Percentiles rank a stretch among this genome's conserved stretches.
Evolutionary conservation across 495 filamentous ascomycete species (phyloP).

Genomic region (Cairneyella variabilis): DNA sequence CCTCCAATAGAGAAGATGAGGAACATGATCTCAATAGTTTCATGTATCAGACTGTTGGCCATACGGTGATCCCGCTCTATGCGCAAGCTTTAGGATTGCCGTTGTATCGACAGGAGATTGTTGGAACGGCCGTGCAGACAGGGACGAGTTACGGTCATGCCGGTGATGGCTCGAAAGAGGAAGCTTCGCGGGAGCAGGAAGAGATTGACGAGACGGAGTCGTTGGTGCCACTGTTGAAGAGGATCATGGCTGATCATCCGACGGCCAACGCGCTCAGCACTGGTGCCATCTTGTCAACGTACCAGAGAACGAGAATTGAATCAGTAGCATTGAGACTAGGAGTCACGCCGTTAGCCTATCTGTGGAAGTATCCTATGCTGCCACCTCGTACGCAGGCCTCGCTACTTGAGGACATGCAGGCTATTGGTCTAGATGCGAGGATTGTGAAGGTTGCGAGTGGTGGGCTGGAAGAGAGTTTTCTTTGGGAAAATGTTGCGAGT

Average conservation of each 20-base stretch:
- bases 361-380: conserved; percentile 88
- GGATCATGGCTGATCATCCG: conserved; percentile 62
- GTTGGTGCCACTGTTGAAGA: conserved; percentile 65
- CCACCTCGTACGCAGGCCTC: conserved; percentile 35
- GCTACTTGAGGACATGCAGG: conserved; percentile 78
- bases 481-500: conserved; percentile 78
- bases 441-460: conserved; percentile 94
- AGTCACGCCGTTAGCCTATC: conserved; percentile 73
- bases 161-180: neutral
- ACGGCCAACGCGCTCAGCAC: conserved; percentile 79
- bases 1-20: conserved; percentile 24
- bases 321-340: conserved; percentile 75
- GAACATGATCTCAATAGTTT: conserved; percentile 85
- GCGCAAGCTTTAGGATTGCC: conserved; percentile 57
- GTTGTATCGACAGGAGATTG: conserved; percentile 46
- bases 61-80: conserved; percentile 83
- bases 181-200: conserved; percentile 39
- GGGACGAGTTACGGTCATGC: conserved; percentile 18
- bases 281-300: conserved; percentile 89
- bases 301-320: conserved; percentile 92
- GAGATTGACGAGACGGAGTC: conserved; percentile 97
- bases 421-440: conserved; percentile 70
- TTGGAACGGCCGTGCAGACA: conserved; percentile 21
- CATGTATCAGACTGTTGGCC: conserved; percentile 99
- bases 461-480: conserved; percentile 72